Conservation (phyloP, 2,329 filamentous ascomycete species). For the Ceratocystis cubensis region DNA sequence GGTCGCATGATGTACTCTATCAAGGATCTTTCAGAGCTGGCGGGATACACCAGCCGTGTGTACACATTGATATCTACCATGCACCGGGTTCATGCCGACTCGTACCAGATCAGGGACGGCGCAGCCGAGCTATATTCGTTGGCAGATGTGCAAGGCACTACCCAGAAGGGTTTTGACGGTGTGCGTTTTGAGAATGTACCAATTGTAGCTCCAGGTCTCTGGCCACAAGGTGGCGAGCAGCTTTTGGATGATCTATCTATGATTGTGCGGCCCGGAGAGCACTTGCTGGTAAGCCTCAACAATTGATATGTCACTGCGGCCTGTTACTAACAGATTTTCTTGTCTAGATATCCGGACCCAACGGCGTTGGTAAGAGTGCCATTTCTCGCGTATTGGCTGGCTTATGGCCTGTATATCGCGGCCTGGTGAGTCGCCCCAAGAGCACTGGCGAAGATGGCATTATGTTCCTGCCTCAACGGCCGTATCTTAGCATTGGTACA, state of each 20-base stretch:
- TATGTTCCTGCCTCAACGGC: slow-evolving; percentile 94
- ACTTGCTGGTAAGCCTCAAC: slow-evolving; percentile 52
- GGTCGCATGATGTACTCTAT: slow-evolving; percentile 99
- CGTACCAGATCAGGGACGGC: slow-evolving; percentile 58
- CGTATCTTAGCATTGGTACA: slow-evolving; percentile 84
- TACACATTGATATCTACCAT: slow-evolving; percentile 92
- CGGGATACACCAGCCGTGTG: slow-evolving; percentile 88
- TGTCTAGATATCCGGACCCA: slow-evolving; percentile 68
- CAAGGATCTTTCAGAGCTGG: slow-evolving; percentile 91
- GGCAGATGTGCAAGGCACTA: slow-evolving; percentile 83
- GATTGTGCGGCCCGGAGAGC: slow-evolving; percentile 79
- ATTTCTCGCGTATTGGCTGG: slow-evolving; percentile 81
- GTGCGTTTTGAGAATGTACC: slow-evolving; percentile 88
- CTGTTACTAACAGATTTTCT: not conserved
- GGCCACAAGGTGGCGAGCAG: slow-evolving; percentile 83
- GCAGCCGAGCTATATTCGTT: slow-evolving; percentile 75
- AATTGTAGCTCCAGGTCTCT: slow-evolving; percentile 75
- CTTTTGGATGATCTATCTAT: slow-evolving; percentile 80
- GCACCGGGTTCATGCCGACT: slow-evolving; percentile 81
- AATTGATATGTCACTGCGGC: not conserved
- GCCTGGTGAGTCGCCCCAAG: slow-evolving; percentile 78
- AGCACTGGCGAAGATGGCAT: slow-evolving; percentile 74
- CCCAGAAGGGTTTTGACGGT: slow-evolving; percentile 88
- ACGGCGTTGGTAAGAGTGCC: slow-evolving; percentile 85
- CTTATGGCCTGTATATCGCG: slow-evolving; percentile 91